Evolutionary conservation across 768 basidiomycete species (phyloP), one percentile per base, ranked within the genome.

Genomic region (Naganishia onofrii): DNA sequence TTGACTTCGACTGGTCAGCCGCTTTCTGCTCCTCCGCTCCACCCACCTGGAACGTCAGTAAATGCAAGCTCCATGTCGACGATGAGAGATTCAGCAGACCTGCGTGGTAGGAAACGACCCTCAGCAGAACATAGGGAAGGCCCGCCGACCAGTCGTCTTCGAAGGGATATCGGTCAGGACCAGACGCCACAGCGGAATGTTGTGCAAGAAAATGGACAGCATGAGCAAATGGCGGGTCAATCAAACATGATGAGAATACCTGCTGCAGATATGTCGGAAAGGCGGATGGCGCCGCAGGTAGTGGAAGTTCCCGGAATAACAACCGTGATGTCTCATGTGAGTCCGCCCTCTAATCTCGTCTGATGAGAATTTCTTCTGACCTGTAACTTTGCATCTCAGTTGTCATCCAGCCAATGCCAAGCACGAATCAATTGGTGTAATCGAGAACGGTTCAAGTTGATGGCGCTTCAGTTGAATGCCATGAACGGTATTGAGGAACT

Each of bases 381-480:
- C 66, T 72, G 31, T 29, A 5, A 12, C 28, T 12, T n/a, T 13
- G 21, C 42, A 56, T n/a, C 1, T 32, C 67, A 77, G 74, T 23
- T 73, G 10, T 60, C 74, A 0, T 46, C 60, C 44, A 73, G 73
- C 26, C 69, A 70, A 48, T 52, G 75, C 15, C 69, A 74, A 48
- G 72, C 73, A 44, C 73, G 73, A 72, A 73, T 77, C 31, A 73
- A 75, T 8, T 75, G 72, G 67, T 74, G 74, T 69, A 71, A 74
- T 38, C 72, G 65, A 23, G 74, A 77, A 58, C 68, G 71, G 36
- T 54, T 77, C 31, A 53, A 58, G 32, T 52, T 77, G 66, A 68
- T 72, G 55, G 68, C 74, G 68, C 71, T 73, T 60, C 70, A 72
- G 56, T 23, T 74, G 54, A 63, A 44, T 42, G 60, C 36, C 60